Evolutionary conservation across 257 asterid species (phyloP), one percentile per base, ranked within the genome.

Genomic region (Solanum etuberosum): DNA sequence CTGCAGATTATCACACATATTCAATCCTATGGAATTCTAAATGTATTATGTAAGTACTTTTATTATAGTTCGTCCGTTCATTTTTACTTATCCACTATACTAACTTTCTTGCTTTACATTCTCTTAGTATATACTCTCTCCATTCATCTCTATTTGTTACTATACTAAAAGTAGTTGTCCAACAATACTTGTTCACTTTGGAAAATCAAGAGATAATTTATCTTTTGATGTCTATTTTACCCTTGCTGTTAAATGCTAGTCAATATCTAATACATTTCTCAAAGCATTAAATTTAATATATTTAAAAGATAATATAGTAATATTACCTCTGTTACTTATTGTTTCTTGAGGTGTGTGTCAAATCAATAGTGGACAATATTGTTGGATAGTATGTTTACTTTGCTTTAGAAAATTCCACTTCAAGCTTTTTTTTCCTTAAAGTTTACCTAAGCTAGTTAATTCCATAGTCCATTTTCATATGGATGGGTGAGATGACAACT

Each of bases 21-120:
- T 61, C 99, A 84, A 92, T 96, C 87, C 94, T 94, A 5, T 96
- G 99, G 99, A 96, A 95, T 86, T 94, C 95, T 43, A 93, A 92
- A 88, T 37, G 87, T 91, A 94, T 96, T 1, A 88, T 94, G 97
- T 94, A 92, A 93, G 98, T 90, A 51, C 29, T 68, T 51, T 16
- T 51, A 6, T 16, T 51, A 16, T 51, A 7, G 23, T 51, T 51
- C 9, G 0, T 51, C 4, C 0, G 23, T 51, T 16, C 8, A 51
- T 51, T 16, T 51, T 51, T 51, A 16, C 61, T 51, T 16, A 51
- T 51, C 8, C 23, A 20, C 3, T 27, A 8, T 1, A 11, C 1
- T 21, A 57, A n/a, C 3, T 32, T n/a, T 4, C 21, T 68, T 59
- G 7, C n/a, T 77, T 42, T 1, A 4, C 1, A 2, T 40, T 77